phyloP scores from a whole-genome alignment of 768 basidiomycete species.

The Udeniomyces megalosporus region DNA sequence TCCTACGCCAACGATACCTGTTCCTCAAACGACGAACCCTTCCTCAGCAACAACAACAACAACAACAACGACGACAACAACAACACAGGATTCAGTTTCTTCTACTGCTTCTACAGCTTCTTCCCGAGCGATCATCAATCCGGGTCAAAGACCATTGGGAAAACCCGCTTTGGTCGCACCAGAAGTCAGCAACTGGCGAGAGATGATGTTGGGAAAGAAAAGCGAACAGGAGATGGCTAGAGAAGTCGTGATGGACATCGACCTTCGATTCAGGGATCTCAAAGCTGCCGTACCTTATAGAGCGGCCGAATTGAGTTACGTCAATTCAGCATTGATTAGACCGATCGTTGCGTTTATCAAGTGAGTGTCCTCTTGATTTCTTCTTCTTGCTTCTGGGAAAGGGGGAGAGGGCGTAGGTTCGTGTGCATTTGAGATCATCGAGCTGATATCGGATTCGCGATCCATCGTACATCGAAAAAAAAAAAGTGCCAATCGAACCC shows the following conservation, averaged over 20 bases:
- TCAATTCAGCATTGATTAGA: conserved; percentile 78
- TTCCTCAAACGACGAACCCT: no score
- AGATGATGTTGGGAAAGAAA: conserved; percentile 21
- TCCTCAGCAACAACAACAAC: no score
- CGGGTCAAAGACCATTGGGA: conserved; percentile 70
- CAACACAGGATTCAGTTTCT: no score
- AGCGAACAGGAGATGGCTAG: conserved; percentile 21
- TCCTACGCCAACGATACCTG: background rate
- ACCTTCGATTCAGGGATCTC: conserved; percentile 81
- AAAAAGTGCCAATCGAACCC: conserved; percentile 80
- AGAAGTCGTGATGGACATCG: conserved; percentile 70
- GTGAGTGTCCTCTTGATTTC: conserved; percentile 35
- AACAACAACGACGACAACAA: no score
- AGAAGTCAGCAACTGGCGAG: conserved; percentile 20
- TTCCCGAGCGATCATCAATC: conserved; percentile 24
- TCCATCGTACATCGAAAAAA: no score
- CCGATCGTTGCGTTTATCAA: conserved; percentile 99
- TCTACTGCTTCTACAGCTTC: no score
- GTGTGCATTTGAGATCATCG: no score
- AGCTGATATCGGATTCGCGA: no score
- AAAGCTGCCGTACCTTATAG: conserved; percentile 91
- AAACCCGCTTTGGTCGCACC: conserved; percentile 73
- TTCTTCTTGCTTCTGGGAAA: background rate
- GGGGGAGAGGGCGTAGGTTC: background rate
- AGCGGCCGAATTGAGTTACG: conserved; percentile 70